Evolutionary conservation across 805 yeast species (phyloP).

Genomic region (Starmerella floris): DNA sequence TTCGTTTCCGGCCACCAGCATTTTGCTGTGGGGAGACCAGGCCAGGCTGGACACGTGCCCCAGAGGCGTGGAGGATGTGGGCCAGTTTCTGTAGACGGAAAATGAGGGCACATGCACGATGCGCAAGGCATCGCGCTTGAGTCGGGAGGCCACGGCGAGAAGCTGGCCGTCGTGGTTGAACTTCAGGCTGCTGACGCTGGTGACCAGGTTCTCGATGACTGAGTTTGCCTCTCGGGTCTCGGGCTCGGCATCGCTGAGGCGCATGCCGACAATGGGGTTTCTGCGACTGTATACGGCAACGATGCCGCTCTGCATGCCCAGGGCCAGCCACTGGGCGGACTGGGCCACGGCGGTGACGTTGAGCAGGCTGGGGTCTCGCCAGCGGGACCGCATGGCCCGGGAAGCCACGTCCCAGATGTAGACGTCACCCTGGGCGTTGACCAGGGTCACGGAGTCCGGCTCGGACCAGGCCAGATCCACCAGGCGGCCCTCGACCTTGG

Average conservation of each 20-base stretch:
- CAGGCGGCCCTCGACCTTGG: slow-evolving; percentile 76
- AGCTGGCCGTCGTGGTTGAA: slow-evolving; percentile 85
- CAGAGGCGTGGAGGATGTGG: slow-evolving; percentile 88
- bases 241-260: slow-evolving; percentile 26
- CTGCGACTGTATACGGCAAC: slow-evolving; percentile 70
- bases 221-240: slow-evolving; percentile 40
- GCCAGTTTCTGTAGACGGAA: slow-evolving; percentile 88
- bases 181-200: slow-evolving; percentile 57
- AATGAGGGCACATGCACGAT: slow-evolving; percentile 80
- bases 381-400: slow-evolving; percentile 43
- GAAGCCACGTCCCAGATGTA: slow-evolving; percentile 64
- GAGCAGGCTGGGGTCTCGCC: slow-evolving; percentile 79
- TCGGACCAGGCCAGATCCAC: slow-evolving; percentile 63
- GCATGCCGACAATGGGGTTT: slow-evolving; percentile 18
- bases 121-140: slow-evolving; percentile 71
- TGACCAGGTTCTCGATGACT: slow-evolving; percentile 64
- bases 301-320: slow-evolving; percentile 80
- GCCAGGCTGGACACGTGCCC: slow-evolving; percentile 79
- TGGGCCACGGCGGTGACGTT: slow-evolving; percentile 67
- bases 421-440: slow-evolving; percentile 70
- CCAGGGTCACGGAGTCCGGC: slow-evolving; percentile 39
- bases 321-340: slow-evolving; percentile 75
- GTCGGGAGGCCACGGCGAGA: slow-evolving; percentile 71
- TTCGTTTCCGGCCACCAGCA: slow-evolving; percentile 81
- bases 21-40: slow-evolving; percentile 69